These are phyloP conservation scores for Pyrus bretschneideri DNA, from an alignment of 306 rosid genomes.

Conservation along the genomic window DNA sequence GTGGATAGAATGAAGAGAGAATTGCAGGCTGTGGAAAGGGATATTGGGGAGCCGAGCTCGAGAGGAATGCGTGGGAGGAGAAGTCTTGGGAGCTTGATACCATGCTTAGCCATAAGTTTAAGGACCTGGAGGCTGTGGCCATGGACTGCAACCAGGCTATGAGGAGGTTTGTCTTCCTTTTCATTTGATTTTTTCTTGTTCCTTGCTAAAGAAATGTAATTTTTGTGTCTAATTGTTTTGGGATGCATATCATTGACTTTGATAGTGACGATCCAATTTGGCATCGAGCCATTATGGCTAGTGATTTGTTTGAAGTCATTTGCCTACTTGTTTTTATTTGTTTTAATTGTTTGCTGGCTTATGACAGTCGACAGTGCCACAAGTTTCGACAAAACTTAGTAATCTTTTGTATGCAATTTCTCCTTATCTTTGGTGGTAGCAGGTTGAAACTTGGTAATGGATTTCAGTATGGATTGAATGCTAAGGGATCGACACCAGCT, in stretches of 20 bases:
- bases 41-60: slow-evolving; percentile 58
- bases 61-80: slow-evolving; percentile 72
- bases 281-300: not conserved
- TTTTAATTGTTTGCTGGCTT: not conserved
- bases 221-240: not conserved
- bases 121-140: slow-evolving; percentile 62
- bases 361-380: not conserved
- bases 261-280: not conserved
- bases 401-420: not conserved
- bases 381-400: not conserved
- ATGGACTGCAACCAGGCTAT: slow-evolving; percentile 73
- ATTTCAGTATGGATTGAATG: slow-evolving; percentile 60
- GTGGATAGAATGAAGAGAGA: slow-evolving; percentile 92
- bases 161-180: slow-evolving; percentile 40
- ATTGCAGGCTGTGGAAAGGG: slow-evolving; percentile 83
- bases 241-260: not conserved
- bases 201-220: not conserved
- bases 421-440: slow-evolving; percentile 2
- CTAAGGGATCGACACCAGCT: slow-evolving; percentile 62
- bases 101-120: slow-evolving; percentile 36
- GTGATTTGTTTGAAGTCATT: not conserved
- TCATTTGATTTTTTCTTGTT: not conserved
- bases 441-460: slow-evolving; percentile 69
- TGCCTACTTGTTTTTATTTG: not conserved
- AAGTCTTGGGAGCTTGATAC: slow-evolving; percentile 67